phyloP scores from a whole-genome alignment of 331 rosid genomes.

The Pyrus hybrid region DNA sequence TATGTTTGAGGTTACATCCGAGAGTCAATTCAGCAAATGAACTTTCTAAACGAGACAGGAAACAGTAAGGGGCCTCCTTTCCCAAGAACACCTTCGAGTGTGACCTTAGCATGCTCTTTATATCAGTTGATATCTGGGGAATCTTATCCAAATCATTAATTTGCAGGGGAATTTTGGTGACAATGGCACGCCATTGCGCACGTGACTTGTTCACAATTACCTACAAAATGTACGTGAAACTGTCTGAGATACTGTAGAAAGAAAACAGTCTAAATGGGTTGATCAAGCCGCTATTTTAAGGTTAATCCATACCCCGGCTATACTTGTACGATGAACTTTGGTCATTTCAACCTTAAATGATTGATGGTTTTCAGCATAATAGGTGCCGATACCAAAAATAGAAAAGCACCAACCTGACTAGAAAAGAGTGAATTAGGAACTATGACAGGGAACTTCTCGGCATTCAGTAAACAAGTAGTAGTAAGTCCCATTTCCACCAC shows the following conservation, averaged over 20 bases:
- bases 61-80: constrained; percentile 75
- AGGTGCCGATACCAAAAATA: not conserved
- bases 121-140: constrained; percentile 51
- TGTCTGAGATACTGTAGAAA: not conserved
- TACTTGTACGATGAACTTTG: not conserved
- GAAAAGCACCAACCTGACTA: constrained; percentile 49
- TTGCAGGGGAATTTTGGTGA: constrained; percentile 56
- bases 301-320: not conserved
- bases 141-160: constrained; percentile 52
- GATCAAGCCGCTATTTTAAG: not conserved
- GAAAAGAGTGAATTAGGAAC: constrained; percentile 89
- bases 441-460: constrained; percentile 81
- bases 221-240: constrained; percentile 27
- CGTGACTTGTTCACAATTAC: constrained; percentile 88
- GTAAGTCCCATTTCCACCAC: constrained; percentile 88
- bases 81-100: constrained; percentile 68
- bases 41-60: constrained; percentile 62
- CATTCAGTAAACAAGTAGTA: constrained; percentile 66
- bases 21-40: constrained; percentile 65
- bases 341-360: not conserved
- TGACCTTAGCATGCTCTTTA: constrained; percentile 59
- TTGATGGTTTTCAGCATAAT: not conserved
- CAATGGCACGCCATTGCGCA: constrained; percentile 62
- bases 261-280: not conserved
- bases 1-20: constrained; percentile 75